A percentile compares a stretch with the other conserved stretches of the same genome.
Evolutionary conservation across 345 rosid species (phyloP).

Genomic region (Euphorbia lathyris): DNA sequence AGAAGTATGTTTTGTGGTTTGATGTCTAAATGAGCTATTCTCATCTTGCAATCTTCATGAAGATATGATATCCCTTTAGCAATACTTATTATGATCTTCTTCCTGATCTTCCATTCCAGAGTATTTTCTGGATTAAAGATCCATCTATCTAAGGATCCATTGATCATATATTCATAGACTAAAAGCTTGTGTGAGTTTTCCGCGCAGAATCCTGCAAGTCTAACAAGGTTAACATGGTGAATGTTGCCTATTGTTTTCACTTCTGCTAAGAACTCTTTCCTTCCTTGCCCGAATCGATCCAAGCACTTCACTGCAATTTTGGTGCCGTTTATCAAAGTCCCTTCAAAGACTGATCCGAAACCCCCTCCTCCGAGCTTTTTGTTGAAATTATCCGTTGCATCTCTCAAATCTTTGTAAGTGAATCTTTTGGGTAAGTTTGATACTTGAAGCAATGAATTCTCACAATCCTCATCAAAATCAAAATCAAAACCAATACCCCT

Average conservation of each 20-base stretch:
- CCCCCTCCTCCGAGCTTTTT: slow-evolving; percentile 76
- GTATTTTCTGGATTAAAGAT: not conserved
- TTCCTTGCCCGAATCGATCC: slow-evolving; percentile 63
- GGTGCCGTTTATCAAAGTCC: slow-evolving; percentile 59
- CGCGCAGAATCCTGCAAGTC: slow-evolving; percentile 12
- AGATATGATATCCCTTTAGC: slow-evolving; percentile 5
- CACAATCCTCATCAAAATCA: not conserved
- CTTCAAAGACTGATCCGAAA: slow-evolving; percentile 70
- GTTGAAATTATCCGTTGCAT: slow-evolving; percentile 49
- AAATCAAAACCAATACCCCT: not conserved
- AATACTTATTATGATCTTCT: slow-evolving; percentile 6
- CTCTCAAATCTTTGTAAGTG: slow-evolving; percentile 49
- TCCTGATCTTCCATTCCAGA: slow-evolving; percentile 14
- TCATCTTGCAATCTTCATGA: slow-evolving; percentile 17
- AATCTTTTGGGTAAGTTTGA: slow-evolving; percentile 42
- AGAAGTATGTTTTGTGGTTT: slow-evolving; percentile 18
- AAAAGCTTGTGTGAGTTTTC: slow-evolving; percentile 11
- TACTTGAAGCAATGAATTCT: slow-evolving; percentile 3
- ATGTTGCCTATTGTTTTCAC: slow-evolving; percentile 59
- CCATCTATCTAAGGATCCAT: slow-evolving; percentile 18
- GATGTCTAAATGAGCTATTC: slow-evolving; percentile 11
- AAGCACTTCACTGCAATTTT: slow-evolving; percentile 77
- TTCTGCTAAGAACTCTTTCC: slow-evolving; percentile 62
- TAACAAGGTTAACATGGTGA: slow-evolving; percentile 57
- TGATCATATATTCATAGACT: slow-evolving; percentile 18